Evolutionary conservation across 441 rosid species (phyloP), one percentile per base, ranked within the genome.

Genomic region (Arabidopsis lyrata): DNA sequence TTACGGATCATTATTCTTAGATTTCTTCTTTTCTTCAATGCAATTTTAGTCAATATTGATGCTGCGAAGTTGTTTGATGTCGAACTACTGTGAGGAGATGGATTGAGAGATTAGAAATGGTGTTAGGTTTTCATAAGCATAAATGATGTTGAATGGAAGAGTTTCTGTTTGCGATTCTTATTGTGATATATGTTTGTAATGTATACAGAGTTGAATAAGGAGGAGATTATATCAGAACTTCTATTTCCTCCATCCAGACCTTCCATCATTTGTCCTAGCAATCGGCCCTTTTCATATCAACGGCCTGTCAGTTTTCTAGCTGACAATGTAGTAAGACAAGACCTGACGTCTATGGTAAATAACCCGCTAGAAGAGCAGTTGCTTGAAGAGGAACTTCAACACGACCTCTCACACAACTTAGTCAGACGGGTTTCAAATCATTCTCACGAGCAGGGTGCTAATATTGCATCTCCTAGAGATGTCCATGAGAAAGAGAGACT

Each of bases 151-250:
- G 45, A 16, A 62, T 27, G 59, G 27, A 76, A 3, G 53, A 58
- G 49, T 49, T 58, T 65, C 12, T 50, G 27, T 29, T 29, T 29
- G 11, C 3, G 2, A 54, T 59, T 65, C 58, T 58, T 44, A 49
- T 9, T 42, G 49, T 36, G 58, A 60, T 66, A 1, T 48, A 39
- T 67, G 15, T 49, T 73, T 53, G 9, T 20, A 31, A 31, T 68
- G 58, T 29, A 48, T 54, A 42, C 75, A 90, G 98, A 84, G 71
- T 82, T 86, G 65, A 85, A 76, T 48, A 87, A 82, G 74, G 96
- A 88, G 77, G 92, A 87, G 73, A 82, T 88, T 76, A 86, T 93
- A 78, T 83, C 90, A 3, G 87, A 80, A 49, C 81, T 88, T 63
- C 70, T 89, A 45, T 70, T 77, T 55, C 88, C 84, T 18, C 83